Conservation (phyloP, 2,329 filamentous ascomycete species). For the Alternaria conjuncta region DNA sequence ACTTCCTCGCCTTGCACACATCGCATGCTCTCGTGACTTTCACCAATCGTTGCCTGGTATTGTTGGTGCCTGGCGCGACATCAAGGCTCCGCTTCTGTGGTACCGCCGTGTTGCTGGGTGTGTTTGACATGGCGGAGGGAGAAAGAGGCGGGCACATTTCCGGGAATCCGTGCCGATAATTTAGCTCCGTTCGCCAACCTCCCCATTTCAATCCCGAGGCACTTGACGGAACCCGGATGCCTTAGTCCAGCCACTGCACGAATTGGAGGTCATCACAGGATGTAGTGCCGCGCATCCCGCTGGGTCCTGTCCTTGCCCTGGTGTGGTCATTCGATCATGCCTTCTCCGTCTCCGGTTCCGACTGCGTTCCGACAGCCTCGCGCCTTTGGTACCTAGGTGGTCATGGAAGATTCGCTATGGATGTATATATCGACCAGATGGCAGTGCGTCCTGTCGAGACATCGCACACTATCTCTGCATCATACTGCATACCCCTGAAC, state of each 20-base stretch:
- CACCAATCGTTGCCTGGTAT: constrained; percentile 13
- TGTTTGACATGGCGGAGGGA: not conserved
- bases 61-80: not conserved
- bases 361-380: not conserved
- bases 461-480: not conserved
- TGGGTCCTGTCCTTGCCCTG: not conserved
- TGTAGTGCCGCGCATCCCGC: not conserved
- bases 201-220: not conserved
- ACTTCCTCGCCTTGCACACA: constrained; percentile 39
- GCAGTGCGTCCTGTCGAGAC: not conserved
- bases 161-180: not conserved
- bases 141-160: not conserved
- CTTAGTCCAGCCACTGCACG: not conserved
- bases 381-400: not conserved
- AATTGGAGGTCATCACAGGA: not conserved
- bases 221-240: not conserved
- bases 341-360: not conserved
- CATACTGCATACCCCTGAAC: not conserved
- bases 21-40: constrained; percentile 43
- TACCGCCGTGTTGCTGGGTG: constrained; percentile 4
- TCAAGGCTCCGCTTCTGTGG: constrained; percentile 20
- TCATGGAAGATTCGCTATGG: not conserved
- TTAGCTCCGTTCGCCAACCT: not conserved
- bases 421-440: not conserved
- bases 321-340: not conserved